Percentiles rank a stretch among this genome's conserved stretches.
phyloP scores from a whole-genome alignment of 1,284 basidiomycete species.

The Ustilago sp. region DNA sequence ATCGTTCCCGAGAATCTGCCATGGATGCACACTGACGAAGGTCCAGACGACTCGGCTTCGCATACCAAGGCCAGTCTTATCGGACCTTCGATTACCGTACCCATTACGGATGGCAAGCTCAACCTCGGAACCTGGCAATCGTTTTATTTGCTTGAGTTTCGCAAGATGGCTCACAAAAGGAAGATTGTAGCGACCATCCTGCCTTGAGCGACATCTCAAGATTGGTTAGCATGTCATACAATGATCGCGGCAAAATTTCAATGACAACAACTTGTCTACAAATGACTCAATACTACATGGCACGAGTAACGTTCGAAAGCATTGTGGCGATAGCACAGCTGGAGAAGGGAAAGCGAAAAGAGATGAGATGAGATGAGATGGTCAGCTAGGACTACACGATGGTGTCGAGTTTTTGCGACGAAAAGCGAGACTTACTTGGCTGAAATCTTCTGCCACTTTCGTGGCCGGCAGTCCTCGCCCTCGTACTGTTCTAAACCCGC shows the following conservation, averaged over 20 bases:
- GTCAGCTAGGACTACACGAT: neutral
- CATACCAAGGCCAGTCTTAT: constrained; percentile 89
- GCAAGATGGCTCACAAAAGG: constrained; percentile 77
- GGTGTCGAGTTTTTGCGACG: neutral
- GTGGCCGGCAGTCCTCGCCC: neutral
- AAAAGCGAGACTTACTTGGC: neutral
- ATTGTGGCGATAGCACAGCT: constrained; percentile 6
- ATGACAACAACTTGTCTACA: neutral
- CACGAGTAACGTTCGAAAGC: neutral
- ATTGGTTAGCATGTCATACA: neutral
- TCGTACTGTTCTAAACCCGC: neutral
- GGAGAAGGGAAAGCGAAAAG: neutral
- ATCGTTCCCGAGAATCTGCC: constrained; percentile 83
- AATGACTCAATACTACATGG: neutral
- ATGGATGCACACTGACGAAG: constrained; percentile 91
- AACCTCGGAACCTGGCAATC: constrained; percentile 94
- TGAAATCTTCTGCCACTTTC: constrained; percentile 12
- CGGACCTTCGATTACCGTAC: constrained; percentile 83
- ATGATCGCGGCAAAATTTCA: neutral
- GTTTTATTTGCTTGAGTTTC: constrained; percentile 82
- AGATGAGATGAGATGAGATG: neutral
- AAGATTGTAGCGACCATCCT: constrained; percentile 84
- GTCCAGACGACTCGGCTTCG: constrained; percentile 72
- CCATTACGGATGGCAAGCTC: constrained; percentile 83
- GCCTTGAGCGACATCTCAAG: constrained; percentile 58